A percentile compares a stretch with the other conserved stretches of the same genome.
phyloP scores from a whole-genome alignment of 2,329 filamentous ascomycete genomes.

The Fusarium udum region DNA sequence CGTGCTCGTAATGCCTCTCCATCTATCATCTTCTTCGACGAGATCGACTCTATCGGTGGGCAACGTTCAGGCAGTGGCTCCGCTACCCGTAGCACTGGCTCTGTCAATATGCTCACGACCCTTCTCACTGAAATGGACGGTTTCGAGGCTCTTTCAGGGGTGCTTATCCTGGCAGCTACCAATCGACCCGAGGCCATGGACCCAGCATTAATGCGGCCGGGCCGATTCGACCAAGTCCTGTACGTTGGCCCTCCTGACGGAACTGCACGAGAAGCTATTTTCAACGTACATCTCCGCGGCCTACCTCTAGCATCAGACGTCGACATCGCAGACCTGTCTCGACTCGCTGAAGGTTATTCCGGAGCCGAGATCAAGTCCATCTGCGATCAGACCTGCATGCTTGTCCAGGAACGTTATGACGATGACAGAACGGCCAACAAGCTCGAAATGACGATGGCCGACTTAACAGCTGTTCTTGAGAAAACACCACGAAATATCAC shows the following conservation, averaged over 20 bases:
- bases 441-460: conserved; percentile 52
- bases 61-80: conserved; percentile 57
- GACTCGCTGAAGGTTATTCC: conserved; percentile 77
- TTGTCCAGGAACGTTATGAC: conserved; percentile 52
- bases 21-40: conserved; percentile 96
- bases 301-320: conserved; percentile 71
- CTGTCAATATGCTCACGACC: conserved; percentile 87
- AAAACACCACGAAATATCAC: conserved; percentile 68
- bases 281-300: conserved; percentile 71
- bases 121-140: conserved; percentile 96
- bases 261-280: conserved; percentile 78
- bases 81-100: conserved; percentile 50
- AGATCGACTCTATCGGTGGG: conserved; percentile 86
- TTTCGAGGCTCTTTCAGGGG: conserved; percentile 83
- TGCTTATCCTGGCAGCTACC: conserved; percentile 89
- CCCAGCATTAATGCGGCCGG: conserved; percentile 83
- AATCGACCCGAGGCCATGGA: conserved; percentile 90
- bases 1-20: conserved; percentile 87
- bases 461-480: conserved; percentile 56
- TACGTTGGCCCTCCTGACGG: conserved; percentile 86
- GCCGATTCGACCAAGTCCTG: conserved; percentile 83
- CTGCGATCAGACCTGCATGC: conserved; percentile 56
- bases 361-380: conserved; percentile 80
- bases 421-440: conserved; percentile 44
- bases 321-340: conserved; percentile 70